Evolutionary conservation across 176 grass and related monocot species (phyloP).

Genomic region (Oryza rufipogon): DNA sequence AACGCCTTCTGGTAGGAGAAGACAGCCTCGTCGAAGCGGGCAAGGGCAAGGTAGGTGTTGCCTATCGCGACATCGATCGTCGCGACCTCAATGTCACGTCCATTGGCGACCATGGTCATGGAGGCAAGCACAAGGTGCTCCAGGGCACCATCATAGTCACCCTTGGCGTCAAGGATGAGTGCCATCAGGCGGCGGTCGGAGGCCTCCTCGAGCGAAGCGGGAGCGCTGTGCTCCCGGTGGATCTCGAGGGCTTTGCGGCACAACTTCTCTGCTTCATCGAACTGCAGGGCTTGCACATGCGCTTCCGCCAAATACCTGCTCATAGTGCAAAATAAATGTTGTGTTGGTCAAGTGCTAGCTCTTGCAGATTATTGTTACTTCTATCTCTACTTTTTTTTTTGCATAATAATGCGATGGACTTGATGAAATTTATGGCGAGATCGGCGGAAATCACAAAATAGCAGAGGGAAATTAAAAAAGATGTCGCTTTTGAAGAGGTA

Average conservation of each 20-base stretch:
- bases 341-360: not conserved
- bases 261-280: conserved; percentile 91
- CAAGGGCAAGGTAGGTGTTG: conserved; percentile 85
- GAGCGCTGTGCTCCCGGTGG: conserved; percentile 86
- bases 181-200: conserved; percentile 93
- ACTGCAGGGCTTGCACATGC: conserved; percentile 91
- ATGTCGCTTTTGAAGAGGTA: not conserved
- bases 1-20: conserved; percentile 99
- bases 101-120: conserved; percentile 88
- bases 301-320: conserved; percentile 92
- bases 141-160: conserved; percentile 82
- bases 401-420: not conserved
- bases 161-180: conserved; percentile 87
- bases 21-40: conserved; percentile 91
- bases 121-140: conserved; percentile 98
- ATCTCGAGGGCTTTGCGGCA: conserved; percentile 85
- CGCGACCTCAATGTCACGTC: conserved; percentile 81
- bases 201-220: conserved; percentile 89
- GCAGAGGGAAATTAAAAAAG: no score
- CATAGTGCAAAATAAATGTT: not conserved
- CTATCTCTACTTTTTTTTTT: not conserved
- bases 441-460: not conserved
- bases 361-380: not conserved
- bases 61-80: conserved; percentile 83
- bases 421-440: not conserved